Base-by-base conservation (phyloP, 805 yeast species). In the Phaffomyces antillensis region DNA sequence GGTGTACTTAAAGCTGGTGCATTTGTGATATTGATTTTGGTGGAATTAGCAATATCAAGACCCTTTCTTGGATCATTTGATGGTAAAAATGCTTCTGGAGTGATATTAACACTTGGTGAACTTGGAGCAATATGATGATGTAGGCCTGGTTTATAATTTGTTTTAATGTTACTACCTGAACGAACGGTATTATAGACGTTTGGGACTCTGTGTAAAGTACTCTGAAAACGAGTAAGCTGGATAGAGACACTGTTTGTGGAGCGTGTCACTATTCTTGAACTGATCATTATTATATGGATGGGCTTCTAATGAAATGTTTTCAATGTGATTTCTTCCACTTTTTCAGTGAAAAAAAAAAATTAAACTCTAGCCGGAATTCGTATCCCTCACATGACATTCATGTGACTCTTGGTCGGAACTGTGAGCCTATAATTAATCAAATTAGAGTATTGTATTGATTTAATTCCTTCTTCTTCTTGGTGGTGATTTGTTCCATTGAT, bases 81-180 rank as follows among this genome's bases (percentile, higher is more conserved):
- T 11, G 93, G 88, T 45, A 86, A 62, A 60, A 86, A 86, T 3
- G 81, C 78, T 42, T 71, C 71, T 16, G 95, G 95, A 3, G 93
- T 60, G 67, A 74, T 62, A 65, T 46, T 72, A 66, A 12, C 75
- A 64, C 25, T 82, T 37, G 47, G 47, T 71, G 13, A 74, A 4
- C 90, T 76, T 23, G 88, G 89, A 36, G 87, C 75, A 17, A 81
- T 81, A 50, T 76, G 71, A 55, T 68, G 70, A 36, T 79, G 76
- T 25, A 86, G 64, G 6, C 91, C 91, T 23, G 75, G 66, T 42
- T 68, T 60, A 47, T 76, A 75, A 52, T 75, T 75, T 61, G 83
- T 79, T 59, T 82, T 85, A 54, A 57, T 52, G 44, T 57, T 57
- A 34, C 72, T 75, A 9, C 87, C 81, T 20, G 91, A 83, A 46